Evolutionary conservation across 2,329 filamentous ascomycete genomes (phyloP), one percentile per base, ranked within the genome.

Genomic region (Ambrosiella cleistominuta): DNA sequence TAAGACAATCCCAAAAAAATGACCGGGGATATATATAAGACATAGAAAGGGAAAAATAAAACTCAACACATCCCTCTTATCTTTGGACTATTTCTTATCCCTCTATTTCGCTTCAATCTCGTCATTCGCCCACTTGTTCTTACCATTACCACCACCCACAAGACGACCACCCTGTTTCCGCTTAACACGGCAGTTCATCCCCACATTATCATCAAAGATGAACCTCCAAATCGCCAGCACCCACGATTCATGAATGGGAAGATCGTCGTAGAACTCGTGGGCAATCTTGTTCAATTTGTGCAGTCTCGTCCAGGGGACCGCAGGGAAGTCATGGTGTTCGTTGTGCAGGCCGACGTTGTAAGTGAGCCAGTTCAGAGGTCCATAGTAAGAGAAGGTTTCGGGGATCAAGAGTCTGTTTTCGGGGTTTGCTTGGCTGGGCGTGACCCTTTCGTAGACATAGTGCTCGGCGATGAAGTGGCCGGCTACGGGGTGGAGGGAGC

Each of bases 381-480:
- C 93, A 68, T 98, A 98, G 78, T 98, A 98, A 53, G 85, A 91
- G 73, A 88, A 98, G 1, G 93, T 98, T 75, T 98, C 93, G 1
- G 93, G 90, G 3, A 95, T 78, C 13, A 83, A 77, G 47, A 86
- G 73, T 45, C 73, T 70, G 64, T 82, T 83, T 27, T 75, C 71
- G 1, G 82, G 79, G 63, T 83, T 71, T 56, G 68, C 71, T 60
- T 79, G 77, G 8, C 74, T 72, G 15, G 76, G 74, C 12, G 74
- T 74, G 64, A 80, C 73, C 56, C 80, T 81, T 64, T 82, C 76
- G 67, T 88, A 90, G 63, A 91, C 85, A 72, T 91, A 91, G 72
- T 98, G 93, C 74, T 98, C 93, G 60, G 93, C 90, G 70, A 98
- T 98, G 75, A 98, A 98, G 73, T 98, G 93, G 50, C 88, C 93